Evolutionary conservation across 192 early-diverging fungal genomes (phyloP).

Genomic region (Backusella westeae): DNA sequence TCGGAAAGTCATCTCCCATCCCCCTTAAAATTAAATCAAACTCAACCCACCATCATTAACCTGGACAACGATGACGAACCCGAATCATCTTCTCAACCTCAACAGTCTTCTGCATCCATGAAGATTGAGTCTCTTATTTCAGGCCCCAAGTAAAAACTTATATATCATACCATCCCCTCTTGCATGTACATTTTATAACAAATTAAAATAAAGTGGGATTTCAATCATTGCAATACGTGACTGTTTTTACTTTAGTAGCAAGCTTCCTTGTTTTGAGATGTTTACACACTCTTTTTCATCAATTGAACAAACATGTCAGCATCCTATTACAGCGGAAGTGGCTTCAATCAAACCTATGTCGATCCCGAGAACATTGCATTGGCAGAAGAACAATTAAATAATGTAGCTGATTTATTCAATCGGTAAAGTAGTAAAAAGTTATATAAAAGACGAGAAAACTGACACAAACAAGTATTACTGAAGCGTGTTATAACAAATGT

Average conservation of each 20-base stretch:
- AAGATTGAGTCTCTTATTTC: constrained; percentile 27
- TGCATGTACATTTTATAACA: not conserved
- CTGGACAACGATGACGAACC: not conserved
- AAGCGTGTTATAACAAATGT: constrained; percentile 81
- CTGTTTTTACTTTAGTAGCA: not conserved
- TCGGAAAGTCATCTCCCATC: not conserved
- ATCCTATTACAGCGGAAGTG: constrained; percentile 31
- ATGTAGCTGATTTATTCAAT: constrained; percentile 74
- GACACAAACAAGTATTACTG: constrained; percentile 51
- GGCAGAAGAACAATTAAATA: constrained; percentile 78
- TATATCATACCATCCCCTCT: not conserved
- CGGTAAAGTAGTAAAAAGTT: constrained; percentile 37
- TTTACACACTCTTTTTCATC: not conserved
- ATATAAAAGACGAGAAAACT: not conserved
- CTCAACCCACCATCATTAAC: not conserved
- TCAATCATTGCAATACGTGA: not conserved
- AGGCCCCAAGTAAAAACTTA: not conserved
- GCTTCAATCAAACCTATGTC: constrained; percentile 33
- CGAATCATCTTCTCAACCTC: not conserved
- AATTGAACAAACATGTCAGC: not conserved
- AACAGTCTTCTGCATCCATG: constrained; percentile 20
- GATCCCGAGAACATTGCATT: constrained; percentile 58
- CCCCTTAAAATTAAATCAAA: not conserved
- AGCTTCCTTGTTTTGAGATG: not conserved
- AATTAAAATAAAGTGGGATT: not conserved